Conservation (phyloP, 2,329 filamentous ascomycete species). For the Graphium sp. region DNA sequence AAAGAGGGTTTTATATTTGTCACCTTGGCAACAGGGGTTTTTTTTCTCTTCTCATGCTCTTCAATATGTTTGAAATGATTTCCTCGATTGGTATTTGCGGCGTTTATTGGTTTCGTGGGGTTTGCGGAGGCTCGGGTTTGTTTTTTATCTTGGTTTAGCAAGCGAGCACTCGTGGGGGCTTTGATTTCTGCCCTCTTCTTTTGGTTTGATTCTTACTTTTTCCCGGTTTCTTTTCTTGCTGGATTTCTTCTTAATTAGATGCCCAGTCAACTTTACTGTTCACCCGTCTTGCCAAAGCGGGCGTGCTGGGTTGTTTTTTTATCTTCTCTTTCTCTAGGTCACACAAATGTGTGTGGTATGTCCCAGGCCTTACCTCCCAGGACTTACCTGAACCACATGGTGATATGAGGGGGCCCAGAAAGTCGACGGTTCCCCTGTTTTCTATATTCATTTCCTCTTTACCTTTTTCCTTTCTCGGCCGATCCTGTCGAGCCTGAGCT, state of each 20-base stretch:
- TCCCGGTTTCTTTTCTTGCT: not conserved
- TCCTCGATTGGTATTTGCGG: too few relatives aligned
- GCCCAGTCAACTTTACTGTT: too few relatives aligned
- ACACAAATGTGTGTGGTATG: too few relatives aligned
- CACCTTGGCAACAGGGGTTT: too few relatives aligned
- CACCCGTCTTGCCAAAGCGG: too few relatives aligned
- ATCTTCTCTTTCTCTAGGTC: too few relatives aligned
- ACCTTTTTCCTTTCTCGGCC: slow-evolving; percentile 1
- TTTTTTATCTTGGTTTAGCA: slow-evolving; percentile 1
- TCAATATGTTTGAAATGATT: not conserved
- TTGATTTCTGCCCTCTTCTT: slow-evolving; percentile 1
- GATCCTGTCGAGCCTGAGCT: slow-evolving; percentile 7
- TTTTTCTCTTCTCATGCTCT: not conserved
- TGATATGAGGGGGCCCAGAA: too few relatives aligned
- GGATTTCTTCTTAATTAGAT: not conserved
- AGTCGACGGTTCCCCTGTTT: not conserved
- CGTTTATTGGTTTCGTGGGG: not conserved
- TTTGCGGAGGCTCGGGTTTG: not conserved
- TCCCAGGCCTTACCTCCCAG: too few relatives aligned
- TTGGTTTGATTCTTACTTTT: not conserved
- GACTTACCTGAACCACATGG: too few relatives aligned
- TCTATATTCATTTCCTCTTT: slow-evolving; percentile 1
- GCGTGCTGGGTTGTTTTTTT: too few relatives aligned
- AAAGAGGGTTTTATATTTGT: too few relatives aligned
- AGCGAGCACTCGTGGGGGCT: slow-evolving; percentile 4